Evolutionary conservation across 2,329 filamentous ascomycete species (phyloP), one percentile per base, ranked within the genome.

Genomic region (Lizonia empirigonia): DNA sequence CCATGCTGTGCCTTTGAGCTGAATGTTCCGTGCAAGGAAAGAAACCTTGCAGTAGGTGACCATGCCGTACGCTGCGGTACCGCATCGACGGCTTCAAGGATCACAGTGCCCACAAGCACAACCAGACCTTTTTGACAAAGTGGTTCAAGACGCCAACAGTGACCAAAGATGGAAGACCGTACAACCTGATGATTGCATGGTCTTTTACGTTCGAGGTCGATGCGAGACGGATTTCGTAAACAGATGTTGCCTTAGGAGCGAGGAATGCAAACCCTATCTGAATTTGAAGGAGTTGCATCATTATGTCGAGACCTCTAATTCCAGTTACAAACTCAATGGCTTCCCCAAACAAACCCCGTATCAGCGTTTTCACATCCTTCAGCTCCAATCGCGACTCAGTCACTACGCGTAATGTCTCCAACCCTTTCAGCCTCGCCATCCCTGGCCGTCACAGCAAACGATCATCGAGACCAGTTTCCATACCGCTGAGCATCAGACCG

Each of bases 401-500:
- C 18, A 42, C 32, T 5, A 34, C 20, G 5, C 45, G 59, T 22
- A 58, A 60, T 42, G 38, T 55, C 24, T 62, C 57, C 2, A 58
- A 24, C 26, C 57, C 57, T 9, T 62, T 50, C 46, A 60, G 49
- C 24, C 59, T 58, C 24, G 59, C 59, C 2, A 57, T 57, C 5
- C 57, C 57, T 7, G 39, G 42, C 34, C 51, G 49, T 23, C 39
- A 39, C 27, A 50, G 34, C 38, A 49, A 41, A 6, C 35, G 36
- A 15, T 36, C 18, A 15, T 52, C 48, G 4, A 44, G 44, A 10
- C 49, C 38, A 29, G 12, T 38, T 15, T 50, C 41, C 7, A 34
- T 47, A 37, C 42, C 42, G 2, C 24, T 46, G 13, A 52, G 36
- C 5, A 46, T 52, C n/a, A 33, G 49, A 24, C 37, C 49, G 10